Evolutionary conservation across 768 basidiomycete species (phyloP).

Genomic region (Podaxis sp.): DNA sequence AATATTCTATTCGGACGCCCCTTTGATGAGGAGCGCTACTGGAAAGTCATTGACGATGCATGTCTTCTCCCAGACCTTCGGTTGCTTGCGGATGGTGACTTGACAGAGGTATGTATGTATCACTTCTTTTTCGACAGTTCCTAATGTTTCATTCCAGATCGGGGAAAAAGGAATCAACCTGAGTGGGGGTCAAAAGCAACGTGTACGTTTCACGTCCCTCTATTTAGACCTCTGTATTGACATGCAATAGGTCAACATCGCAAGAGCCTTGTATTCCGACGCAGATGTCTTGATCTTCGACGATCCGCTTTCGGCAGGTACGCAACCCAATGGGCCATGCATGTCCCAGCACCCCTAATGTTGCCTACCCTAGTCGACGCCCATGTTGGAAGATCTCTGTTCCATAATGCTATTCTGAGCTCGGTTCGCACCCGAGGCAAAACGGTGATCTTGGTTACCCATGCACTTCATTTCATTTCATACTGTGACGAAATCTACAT

Average conservation of each 20-base stretch:
- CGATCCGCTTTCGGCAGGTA: slow-evolving; percentile 64
- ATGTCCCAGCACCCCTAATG: slow-evolving; percentile 13
- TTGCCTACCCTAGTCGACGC: slow-evolving; percentile 52
- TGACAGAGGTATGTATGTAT: slow-evolving; percentile 54
- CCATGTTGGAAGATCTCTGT: slow-evolving; percentile 70
- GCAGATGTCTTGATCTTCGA: slow-evolving; percentile 63
- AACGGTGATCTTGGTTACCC: slow-evolving; percentile 82
- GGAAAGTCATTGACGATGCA: slow-evolving; percentile 56
- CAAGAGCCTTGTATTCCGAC: slow-evolving; percentile 63
- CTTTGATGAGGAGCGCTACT: slow-evolving; percentile 65
- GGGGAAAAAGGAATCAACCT: slow-evolving; percentile 71
- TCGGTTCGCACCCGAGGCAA: slow-evolving; percentile 43
- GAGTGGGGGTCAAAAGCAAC: slow-evolving; percentile 65
- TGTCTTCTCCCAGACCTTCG: slow-evolving; percentile 64
- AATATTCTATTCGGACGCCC: slow-evolving; percentile 68
- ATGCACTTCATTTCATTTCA: slow-evolving; percentile 82
- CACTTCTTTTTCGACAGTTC: neutral
- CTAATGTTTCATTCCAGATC: slow-evolving; percentile 37
- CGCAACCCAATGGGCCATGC: neutral
- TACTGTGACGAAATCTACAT: slow-evolving; percentile 80
- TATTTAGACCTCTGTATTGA: neutral
- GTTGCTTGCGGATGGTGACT: slow-evolving; percentile 65
- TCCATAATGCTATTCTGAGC: slow-evolving; percentile 60
- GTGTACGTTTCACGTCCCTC: slow-evolving; percentile 29
- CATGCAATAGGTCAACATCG: slow-evolving; percentile 56